Conservation (phyloP, 495 filamentous ascomycete genomes). For the Aspergillus bridgeri region DNA sequence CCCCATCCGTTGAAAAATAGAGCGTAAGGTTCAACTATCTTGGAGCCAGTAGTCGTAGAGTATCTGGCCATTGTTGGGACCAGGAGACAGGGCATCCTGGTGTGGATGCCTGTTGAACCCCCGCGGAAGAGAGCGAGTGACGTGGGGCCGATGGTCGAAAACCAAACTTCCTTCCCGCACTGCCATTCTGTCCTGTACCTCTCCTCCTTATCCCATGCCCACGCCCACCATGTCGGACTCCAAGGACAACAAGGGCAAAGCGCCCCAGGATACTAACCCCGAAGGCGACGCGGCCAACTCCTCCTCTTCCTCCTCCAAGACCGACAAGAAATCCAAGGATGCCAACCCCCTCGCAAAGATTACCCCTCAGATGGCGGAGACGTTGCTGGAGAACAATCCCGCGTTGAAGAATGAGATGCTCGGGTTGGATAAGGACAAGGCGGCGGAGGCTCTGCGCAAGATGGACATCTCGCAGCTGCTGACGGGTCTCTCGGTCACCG, state of each 20-base stretch:
- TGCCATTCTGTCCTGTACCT: constrained; percentile 9
- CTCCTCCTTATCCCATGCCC: constrained; percentile 17
- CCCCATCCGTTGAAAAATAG: too few relatives aligned
- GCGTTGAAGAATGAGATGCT: constrained; percentile 48
- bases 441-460: constrained; percentile 63
- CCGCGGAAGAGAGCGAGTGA: constrained; percentile 10
- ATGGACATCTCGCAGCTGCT: constrained; percentile 75
- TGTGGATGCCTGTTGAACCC: background rate
- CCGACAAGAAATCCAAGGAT: constrained; percentile 27
- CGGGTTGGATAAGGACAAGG: constrained; percentile 41
- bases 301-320: constrained; percentile 18
- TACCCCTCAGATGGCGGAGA: constrained; percentile 40
- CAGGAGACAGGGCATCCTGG: background rate
- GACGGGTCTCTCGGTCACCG: constrained; percentile 69
- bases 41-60: too few relatives aligned
- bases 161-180: constrained; percentile 21
- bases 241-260: constrained; percentile 40
- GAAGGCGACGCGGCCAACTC: constrained; percentile 6
- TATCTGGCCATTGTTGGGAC: too few relatives aligned
- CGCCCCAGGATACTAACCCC: constrained; percentile 24
- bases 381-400: constrained; percentile 48
- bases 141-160: constrained; percentile 28
- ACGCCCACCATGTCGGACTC: constrained; percentile 35
- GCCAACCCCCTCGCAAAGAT: constrained; percentile 31
- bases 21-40: too few relatives aligned